phyloP scores from a whole-genome alignment of 1,139 yeast genomes.

The Chernovozyma sophiae-reginae region DNA sequence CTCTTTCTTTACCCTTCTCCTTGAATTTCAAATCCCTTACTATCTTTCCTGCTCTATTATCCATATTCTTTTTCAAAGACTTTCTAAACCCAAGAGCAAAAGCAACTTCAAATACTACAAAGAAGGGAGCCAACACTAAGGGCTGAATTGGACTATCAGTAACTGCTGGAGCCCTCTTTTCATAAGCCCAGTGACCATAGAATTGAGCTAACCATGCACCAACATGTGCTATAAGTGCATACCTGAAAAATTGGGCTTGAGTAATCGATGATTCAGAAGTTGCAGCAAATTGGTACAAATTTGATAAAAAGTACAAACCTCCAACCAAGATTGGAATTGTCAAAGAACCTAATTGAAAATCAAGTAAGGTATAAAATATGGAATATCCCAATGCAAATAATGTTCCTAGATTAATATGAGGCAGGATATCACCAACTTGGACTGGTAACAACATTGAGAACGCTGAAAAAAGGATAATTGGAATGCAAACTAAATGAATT shows the following conservation, averaged over 20 bases:
- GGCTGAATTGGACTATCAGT: slow-evolving; percentile 82
- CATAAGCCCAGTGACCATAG: slow-evolving; percentile 82
- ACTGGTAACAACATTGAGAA: slow-evolving; percentile 34
- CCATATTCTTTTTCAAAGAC: slow-evolving; percentile 53
- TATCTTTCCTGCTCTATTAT: slow-evolving; percentile 43
- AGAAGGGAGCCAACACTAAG: slow-evolving; percentile 84
- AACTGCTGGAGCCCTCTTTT: slow-evolving; percentile 81
- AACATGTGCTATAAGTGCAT: slow-evolving; percentile 41
- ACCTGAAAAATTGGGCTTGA: slow-evolving; percentile 19
- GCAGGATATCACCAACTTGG: slow-evolving; percentile 17
- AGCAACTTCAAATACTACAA: slow-evolving; percentile 75
- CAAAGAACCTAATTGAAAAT: slow-evolving; percentile 39
- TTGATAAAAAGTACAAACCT: slow-evolving; percentile 37
- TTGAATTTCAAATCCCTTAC: slow-evolving; percentile 21
- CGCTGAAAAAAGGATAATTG: slow-evolving; percentile 61
- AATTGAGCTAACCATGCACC: slow-evolving; percentile 82
- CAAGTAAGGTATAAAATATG: slow-evolving; percentile 39
- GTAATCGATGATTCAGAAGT: slow-evolving; percentile 17
- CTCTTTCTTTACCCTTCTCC: slow-evolving; percentile 7
- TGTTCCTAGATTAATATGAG: slow-evolving; percentile 39
- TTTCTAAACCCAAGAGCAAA: slow-evolving; percentile 60
- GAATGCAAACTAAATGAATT: slow-evolving; percentile 79
- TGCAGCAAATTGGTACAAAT: slow-evolving; percentile 16
- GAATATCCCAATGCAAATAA: slow-evolving; percentile 33
- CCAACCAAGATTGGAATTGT: slow-evolving; percentile 34